Conservation (phyloP, 805 yeast species). For the Torulaspora quercuum region DNA sequence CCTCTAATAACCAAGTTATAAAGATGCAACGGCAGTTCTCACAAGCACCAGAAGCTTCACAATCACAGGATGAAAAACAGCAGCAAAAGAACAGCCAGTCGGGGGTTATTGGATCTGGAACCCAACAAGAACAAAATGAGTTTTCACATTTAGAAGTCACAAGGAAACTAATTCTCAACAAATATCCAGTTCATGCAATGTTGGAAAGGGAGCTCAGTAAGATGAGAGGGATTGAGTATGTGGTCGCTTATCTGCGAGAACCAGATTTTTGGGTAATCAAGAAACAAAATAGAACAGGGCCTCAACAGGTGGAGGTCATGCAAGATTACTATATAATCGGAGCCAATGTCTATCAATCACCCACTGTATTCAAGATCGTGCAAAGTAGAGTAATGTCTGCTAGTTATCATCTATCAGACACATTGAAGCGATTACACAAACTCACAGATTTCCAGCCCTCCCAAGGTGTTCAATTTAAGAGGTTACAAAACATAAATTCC, state of each 20-base stretch:
- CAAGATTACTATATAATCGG: conserved; percentile 87
- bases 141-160: conserved; percentile 24
- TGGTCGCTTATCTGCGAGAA: conserved; percentile 68
- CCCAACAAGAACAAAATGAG: conserved; percentile 16
- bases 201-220: conserved; percentile 60
- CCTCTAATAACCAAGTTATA: conserved; percentile 89
- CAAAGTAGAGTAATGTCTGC: conserved; percentile 64
- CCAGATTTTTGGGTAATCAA: conserved; percentile 92
- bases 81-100: conserved; percentile 6
- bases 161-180: conserved; percentile 25
- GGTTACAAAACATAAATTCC: conserved; percentile 10
- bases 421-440: conserved; percentile 45
- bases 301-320: conserved; percentile 41
- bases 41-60: conserved; percentile 16
- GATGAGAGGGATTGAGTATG: conserved; percentile 84
- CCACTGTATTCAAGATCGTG: conserved; percentile 66
- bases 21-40: conserved; percentile 90
- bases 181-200: conserved; percentile 35
- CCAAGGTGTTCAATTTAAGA: conserved; percentile 43
- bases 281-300: conserved; percentile 65
- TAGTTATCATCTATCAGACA: conserved; percentile 41
- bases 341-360: conserved; percentile 90
- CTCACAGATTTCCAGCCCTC: conserved; percentile 58
- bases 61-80: conserved; percentile 5
- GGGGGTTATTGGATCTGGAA: conserved; percentile 7